phyloP scores from a whole-genome alignment of 768 basidiomycete species.

The Lentinula sp. region DNA sequence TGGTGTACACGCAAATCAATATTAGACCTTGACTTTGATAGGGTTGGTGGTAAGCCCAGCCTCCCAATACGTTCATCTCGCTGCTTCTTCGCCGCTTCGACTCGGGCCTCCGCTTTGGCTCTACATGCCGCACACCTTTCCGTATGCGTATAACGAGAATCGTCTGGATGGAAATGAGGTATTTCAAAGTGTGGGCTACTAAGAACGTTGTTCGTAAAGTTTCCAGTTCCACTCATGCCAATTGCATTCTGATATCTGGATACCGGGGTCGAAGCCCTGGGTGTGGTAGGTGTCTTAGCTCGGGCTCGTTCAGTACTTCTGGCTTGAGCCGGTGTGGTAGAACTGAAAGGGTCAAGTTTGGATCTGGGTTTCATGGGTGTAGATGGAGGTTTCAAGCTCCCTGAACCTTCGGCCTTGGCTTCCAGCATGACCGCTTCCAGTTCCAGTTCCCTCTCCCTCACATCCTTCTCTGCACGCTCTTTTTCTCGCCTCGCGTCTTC shows the following conservation, averaged over 20 bases:
- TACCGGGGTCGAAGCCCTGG: background rate
- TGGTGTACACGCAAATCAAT: background rate
- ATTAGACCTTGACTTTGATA: background rate
- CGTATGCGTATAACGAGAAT: background rate
- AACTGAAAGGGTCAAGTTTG: background rate
- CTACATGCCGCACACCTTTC: slow-evolving; percentile 3
- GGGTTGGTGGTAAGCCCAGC: background rate
- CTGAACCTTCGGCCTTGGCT: background rate
- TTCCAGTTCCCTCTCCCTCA: background rate
- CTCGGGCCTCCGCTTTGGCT: background rate
- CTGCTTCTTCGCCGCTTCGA: background rate
- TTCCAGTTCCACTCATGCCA: background rate
- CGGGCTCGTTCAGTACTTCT: background rate
- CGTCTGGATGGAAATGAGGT: slow-evolving; percentile 3
- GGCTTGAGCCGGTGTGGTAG: background rate
- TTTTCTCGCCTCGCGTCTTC: slow-evolving; percentile 64
- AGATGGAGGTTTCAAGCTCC: background rate
- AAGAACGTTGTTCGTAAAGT: background rate
- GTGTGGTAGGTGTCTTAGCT: background rate
- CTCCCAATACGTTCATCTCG: background rate
- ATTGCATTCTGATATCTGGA: background rate
- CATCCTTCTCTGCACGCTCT: slow-evolving; percentile 30
- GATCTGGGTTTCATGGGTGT: background rate
- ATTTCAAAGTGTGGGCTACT: background rate
- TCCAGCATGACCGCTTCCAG: background rate